Conservation (phyloP, 805 yeast species). For the Wickerhamia fluorescens region DNA sequence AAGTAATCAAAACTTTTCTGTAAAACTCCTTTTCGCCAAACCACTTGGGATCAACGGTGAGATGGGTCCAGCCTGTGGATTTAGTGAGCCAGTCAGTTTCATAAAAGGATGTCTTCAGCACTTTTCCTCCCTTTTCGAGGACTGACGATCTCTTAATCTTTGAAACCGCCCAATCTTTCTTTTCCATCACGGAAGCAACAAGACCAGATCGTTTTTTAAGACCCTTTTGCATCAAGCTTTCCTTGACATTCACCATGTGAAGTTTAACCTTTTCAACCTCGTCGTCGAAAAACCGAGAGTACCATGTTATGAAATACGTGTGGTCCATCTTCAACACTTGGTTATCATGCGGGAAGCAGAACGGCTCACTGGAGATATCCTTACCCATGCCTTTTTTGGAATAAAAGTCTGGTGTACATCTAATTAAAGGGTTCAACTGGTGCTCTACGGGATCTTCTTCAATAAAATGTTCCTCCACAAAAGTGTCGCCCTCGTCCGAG, state of each 20-base stretch:
- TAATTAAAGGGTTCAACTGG: constrained; percentile 64
- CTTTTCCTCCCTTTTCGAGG: constrained; percentile 32
- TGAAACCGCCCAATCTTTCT: not conserved
- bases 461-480: constrained; percentile 46
- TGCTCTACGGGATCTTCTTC: constrained; percentile 74
- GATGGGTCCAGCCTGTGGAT: constrained; percentile 55
- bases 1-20: constrained; percentile 54
- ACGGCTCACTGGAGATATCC: constrained; percentile 59
- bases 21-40: constrained; percentile 40
- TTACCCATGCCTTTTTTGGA: constrained; percentile 57
- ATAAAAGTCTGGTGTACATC: constrained; percentile 81
- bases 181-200: constrained; percentile 8
- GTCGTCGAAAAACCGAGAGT: constrained; percentile 51
- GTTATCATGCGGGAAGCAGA: constrained; percentile 73
- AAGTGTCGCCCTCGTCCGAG: constrained; percentile 53
- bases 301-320: constrained; percentile 80
- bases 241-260: constrained; percentile 62
- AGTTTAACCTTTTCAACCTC: constrained; percentile 55
- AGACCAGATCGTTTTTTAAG: constrained; percentile 34
- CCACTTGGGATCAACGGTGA: constrained; percentile 61
- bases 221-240: constrained; percentile 49
- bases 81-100: constrained; percentile 65
- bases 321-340: constrained; percentile 48
- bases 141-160: constrained; percentile 20
- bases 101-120: constrained; percentile 43